Evolutionary conservation across 2,329 filamentous ascomycete genomes (phyloP), one percentile per base, ranked within the genome.

Genomic region (Botrytis squamosa): DNA sequence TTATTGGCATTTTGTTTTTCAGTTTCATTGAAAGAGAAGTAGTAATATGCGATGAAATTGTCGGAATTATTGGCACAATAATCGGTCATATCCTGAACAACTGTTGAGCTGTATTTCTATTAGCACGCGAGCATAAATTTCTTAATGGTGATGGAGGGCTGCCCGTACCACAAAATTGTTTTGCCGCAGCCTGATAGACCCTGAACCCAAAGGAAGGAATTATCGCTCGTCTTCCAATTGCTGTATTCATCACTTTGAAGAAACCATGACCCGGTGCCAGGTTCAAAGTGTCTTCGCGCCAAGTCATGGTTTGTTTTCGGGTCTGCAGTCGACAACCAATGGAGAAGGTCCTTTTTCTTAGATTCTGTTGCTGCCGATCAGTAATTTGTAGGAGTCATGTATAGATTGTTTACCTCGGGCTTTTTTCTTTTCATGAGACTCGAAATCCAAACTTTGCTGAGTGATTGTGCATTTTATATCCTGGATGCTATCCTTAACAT

Each of bases 181-280:
- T 70, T 70, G 4, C 67, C 67, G 40, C 49, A 55, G n/a, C 67
- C 67, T 42, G 67, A 38, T 29, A 70, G 38, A 36, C 52, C 67
- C 42, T 70, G 67, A 12, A 46, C 16, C 52, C 67, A 70, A 33
- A 60, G 52, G 8, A 60, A 70, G 22, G 67, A 60, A n/a, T 42
- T 46, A 7, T 38, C 6, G 38, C 10, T 40, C 38, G 8, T 20
- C 40, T 36, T 70, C 67, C 52, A 70, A 42, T 7, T 44, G 18
- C 12, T 8, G 20, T 70, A 46, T n/a, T 60, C 8, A 22, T 29
- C 16, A 52, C 38, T 40, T 42, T 46, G 52, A 36, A 70, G 67
- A 29, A 60, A 60, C 67, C 67, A 70, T 33, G 38, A 42, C 12
- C 67, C 38, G 20, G 67, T 60, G 29, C 52, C 40, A 44, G 36